These are phyloP conservation scores for Exserohilum rostratum DNA, from an alignment of 2,329 filamentous ascomycete genomes.

Conservation along the genomic window DNA sequence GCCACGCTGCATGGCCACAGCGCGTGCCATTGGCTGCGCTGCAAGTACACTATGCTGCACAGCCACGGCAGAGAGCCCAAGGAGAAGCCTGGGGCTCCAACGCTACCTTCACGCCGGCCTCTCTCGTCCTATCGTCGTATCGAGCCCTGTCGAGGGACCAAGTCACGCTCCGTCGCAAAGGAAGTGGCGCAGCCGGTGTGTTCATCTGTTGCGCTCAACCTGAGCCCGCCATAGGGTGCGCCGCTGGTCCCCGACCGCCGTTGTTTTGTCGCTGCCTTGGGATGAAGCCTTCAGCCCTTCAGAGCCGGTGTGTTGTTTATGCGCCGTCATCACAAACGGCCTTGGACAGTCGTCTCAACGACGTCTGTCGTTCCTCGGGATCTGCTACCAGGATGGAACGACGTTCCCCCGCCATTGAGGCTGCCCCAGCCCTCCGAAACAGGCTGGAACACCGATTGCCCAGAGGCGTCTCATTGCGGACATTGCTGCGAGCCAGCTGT, in stretches of 20 bases:
- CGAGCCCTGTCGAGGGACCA: constrained; percentile 11
- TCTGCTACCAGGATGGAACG: constrained; percentile 18
- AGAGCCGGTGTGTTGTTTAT: constrained; percentile 19
- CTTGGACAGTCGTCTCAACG: constrained; percentile 4
- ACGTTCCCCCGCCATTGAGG: constrained; percentile 2
- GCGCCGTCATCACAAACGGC: constrained; percentile 15
- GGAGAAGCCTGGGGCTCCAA: constrained; percentile 12
- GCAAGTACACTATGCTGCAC: constrained; percentile 12
- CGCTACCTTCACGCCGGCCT: constrained; percentile 17
- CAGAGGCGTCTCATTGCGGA: constrained; percentile 23
- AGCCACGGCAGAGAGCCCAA: constrained; percentile 9
- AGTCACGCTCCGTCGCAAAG: constrained; percentile 20
- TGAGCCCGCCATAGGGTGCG: constrained; percentile 2
- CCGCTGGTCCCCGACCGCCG: constrained; percentile 18
- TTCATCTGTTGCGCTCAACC: constrained; percentile 12
- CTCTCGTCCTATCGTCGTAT: constrained; percentile 26
- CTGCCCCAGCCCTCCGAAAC: constrained; percentile 23
- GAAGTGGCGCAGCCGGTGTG: constrained; percentile 33
- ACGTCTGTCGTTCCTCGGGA: constrained; percentile 8
- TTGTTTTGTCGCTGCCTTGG: constrained; percentile 39
- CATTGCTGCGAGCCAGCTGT: neutral
- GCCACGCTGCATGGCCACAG: constrained; percentile 23
- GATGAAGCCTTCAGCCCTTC: constrained; percentile 26
- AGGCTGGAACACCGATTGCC: constrained; percentile 19
- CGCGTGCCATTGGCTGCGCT: constrained; percentile 23